These are phyloP conservation scores for Pilasporangium apinafurcum DNA, from an alignment of 352 stramenopile species.

Conservation along the genomic window DNA sequence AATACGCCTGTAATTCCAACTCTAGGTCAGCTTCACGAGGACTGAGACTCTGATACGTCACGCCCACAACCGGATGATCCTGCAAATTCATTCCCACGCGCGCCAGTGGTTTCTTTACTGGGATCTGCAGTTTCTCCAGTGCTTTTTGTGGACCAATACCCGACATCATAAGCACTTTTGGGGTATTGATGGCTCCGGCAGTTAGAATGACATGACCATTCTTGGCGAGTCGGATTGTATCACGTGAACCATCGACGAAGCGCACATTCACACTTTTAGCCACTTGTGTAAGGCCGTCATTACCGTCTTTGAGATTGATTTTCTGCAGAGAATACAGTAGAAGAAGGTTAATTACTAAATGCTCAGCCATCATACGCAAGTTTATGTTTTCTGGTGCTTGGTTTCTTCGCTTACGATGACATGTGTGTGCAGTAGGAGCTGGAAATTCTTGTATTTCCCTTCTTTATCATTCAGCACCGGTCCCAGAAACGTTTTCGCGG, in stretches of 20 bases:
- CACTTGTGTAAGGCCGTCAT: constrained; percentile 5
- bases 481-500: constrained; percentile 61
- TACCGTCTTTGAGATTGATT: constrained; percentile 41
- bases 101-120: constrained; percentile 56
- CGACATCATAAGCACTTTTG: constrained; percentile 78
- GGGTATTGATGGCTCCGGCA: constrained; percentile 82
- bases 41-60: constrained; percentile 49
- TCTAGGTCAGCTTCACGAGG: constrained; percentile 29
- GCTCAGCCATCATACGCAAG: too few relatives aligned
- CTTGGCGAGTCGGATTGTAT: constrained; percentile 29
- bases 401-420: too few relatives aligned
- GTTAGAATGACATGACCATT: constrained; percentile 64
- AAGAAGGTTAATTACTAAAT: too few relatives aligned
- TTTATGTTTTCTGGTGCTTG: too few relatives aligned
- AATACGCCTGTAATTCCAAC: constrained; percentile 45
- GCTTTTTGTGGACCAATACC: constrained; percentile 35
- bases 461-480: constrained; percentile 32
- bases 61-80: constrained; percentile 78
- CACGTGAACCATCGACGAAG: constrained; percentile 20
- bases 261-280: constrained; percentile 37
- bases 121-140: constrained; percentile 37
- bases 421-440: constrained; percentile 40
- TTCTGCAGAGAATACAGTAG: constrained; percentile 15
- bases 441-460: constrained; percentile 31
- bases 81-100: constrained; percentile 87